Evolutionary conservation across 1,284 basidiomycete species (phyloP).

Genomic region (Tremellales sp.): DNA sequence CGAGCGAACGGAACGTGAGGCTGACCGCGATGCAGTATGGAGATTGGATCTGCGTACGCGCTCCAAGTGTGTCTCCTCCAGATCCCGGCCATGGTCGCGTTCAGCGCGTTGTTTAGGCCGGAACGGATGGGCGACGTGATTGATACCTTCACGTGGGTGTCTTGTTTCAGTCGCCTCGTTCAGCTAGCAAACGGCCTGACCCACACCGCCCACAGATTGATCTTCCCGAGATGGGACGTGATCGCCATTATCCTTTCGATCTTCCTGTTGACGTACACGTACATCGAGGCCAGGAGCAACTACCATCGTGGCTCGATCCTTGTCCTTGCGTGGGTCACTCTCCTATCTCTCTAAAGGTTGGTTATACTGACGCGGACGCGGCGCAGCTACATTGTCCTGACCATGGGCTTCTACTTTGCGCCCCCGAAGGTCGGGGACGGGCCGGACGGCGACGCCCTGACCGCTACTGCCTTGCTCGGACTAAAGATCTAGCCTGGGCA

Average conservation of each 20-base stretch:
- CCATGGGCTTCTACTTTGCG: conserved; percentile 75
- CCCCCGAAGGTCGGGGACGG: no score
- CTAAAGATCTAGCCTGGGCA: no score
- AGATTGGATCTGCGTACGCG: conserved; percentile 98
- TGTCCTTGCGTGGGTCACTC: conserved; percentile 66
- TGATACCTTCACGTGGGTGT: conserved; percentile 77
- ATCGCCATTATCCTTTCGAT: conserved; percentile 89
- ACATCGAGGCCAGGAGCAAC: conserved; percentile 96
- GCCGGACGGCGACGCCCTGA: no score
- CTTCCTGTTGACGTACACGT: conserved; percentile 97
- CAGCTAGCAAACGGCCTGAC: neutral
- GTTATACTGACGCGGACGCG: conserved; percentile 6
- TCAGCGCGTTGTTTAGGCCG: conserved; percentile 89
- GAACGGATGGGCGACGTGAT: conserved; percentile 74
- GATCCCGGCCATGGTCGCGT: conserved; percentile 98
- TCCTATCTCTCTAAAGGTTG: neutral
- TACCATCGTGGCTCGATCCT: conserved; percentile 93
- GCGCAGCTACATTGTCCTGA: conserved; percentile 68
- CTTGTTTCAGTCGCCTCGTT: neutral
- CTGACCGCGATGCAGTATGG: conserved; percentile 67
- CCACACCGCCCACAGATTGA: conserved; percentile 59
- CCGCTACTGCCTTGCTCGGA: no score
- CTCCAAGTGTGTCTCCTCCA: conserved; percentile 97
- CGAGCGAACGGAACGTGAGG: neutral
- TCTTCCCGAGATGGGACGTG: conserved; percentile 99